Evolutionary conservation across 129 eudicot genomes (phyloP).

Genomic region (Flaveria sonorensis): DNA sequence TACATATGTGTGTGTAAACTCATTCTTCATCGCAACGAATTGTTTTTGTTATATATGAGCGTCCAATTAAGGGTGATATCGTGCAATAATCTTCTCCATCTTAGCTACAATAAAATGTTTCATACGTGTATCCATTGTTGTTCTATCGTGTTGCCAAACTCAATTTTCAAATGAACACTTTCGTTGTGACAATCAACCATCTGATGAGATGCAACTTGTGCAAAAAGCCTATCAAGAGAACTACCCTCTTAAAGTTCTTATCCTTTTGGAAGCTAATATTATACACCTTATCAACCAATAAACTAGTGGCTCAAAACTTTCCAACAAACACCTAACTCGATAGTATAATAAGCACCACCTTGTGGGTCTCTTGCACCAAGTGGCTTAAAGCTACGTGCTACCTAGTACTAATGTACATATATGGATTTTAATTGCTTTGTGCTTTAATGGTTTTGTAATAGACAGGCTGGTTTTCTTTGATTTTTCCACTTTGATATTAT

Average conservation of each 20-base stretch:
- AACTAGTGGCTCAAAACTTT: not conserved
- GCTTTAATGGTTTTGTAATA: slow-evolving; percentile 3
- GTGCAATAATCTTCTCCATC: no score
- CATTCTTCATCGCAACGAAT: no score
- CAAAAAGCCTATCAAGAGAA: slow-evolving; percentile 11
- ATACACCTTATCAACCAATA: slow-evolving; percentile 2
- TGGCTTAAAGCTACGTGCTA: slow-evolving; percentile 25
- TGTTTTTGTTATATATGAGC: no score
- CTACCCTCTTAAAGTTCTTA: not conserved
- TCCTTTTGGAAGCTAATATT: not conserved
- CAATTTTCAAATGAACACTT: no score
- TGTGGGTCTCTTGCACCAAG: slow-evolving; percentile 21
- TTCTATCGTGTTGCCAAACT: no score
- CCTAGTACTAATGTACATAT: not conserved
- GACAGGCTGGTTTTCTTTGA: slow-evolving; percentile 34
- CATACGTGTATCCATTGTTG: no score
- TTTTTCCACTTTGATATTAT: not conserved
- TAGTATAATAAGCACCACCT: slow-evolving; percentile 4
- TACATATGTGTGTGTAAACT: no score
- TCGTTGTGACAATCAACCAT: not conserved
- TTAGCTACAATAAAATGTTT: no score
- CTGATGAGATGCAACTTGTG: not conserved
- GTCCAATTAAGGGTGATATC: no score
- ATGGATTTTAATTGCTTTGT: slow-evolving; percentile 14
- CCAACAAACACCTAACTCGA: not conserved